Evolutionary conservation across 805 yeast genomes (phyloP).

Genomic region (Wickerhamomyces strasburgensis): DNA sequence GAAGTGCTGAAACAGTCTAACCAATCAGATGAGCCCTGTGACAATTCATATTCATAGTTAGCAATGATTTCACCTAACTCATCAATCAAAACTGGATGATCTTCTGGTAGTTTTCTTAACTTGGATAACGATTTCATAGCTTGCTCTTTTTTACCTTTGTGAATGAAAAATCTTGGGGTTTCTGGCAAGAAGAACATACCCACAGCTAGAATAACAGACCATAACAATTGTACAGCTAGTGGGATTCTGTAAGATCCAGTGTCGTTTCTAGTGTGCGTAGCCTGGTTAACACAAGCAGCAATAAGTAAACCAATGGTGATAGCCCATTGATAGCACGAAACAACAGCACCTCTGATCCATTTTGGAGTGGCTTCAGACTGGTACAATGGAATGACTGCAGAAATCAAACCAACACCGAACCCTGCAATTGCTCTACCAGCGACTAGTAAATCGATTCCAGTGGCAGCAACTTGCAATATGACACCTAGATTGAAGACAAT

Average conservation of each 20-base stretch:
- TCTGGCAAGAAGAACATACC: conserved; percentile 72
- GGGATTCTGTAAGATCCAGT: conserved; percentile 70
- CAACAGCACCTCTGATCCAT: conserved; percentile 73
- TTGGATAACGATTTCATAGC: conserved; percentile 52
- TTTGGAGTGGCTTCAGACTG: conserved; percentile 77
- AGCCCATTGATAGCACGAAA: conserved; percentile 70
- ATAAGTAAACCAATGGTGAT: conserved; percentile 66
- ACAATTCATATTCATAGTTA: conserved; percentile 39
- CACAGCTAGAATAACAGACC: conserved; percentile 53
- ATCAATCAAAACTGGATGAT: conserved; percentile 39
- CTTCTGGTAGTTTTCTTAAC: conserved; percentile 43
- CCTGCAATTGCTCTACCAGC: conserved; percentile 70
- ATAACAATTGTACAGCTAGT: conserved; percentile 61
- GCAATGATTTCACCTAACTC: conserved; percentile 46
- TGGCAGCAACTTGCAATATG: conserved; percentile 40
- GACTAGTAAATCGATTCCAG: conserved; percentile 43
- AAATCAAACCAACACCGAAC: conserved; percentile 64
- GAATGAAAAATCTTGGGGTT: conserved; percentile 65
- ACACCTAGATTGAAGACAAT: conserved; percentile 49
- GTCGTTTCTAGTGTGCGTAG: conserved; percentile 47
- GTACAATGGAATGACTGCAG: conserved; percentile 68
- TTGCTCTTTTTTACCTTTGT: conserved; percentile 46
- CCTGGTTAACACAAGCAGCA: conserved; percentile 69
- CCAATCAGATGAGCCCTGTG: conserved; percentile 21
- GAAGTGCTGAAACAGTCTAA: conserved; percentile 33